Evolutionary conservation across 179 eudicot genomes (phyloP).

Genomic region (Actinidia arguta): DNA sequence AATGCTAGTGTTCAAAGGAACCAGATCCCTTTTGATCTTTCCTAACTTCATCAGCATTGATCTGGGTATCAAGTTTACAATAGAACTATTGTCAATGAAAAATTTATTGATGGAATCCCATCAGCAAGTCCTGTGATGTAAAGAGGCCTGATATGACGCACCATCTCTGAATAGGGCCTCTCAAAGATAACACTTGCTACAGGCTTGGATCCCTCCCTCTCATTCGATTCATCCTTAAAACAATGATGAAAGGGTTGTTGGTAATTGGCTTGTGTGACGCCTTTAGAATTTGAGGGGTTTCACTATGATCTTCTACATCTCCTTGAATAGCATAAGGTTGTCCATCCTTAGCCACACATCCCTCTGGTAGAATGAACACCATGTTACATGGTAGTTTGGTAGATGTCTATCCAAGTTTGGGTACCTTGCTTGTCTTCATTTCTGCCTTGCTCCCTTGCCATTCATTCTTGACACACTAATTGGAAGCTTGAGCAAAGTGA

Average conservation of each 20-base stretch:
- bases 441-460: too few relatives aligned
- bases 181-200: background rate
- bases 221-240: background rate
- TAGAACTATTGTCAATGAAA: background rate
- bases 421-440: too few relatives aligned
- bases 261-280: too few relatives aligned
- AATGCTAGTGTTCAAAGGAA: background rate
- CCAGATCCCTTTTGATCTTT: background rate
- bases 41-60: background rate
- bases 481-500: rapidly evolving
- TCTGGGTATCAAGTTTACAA: background rate
- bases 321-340: too few relatives aligned
- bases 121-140: background rate
- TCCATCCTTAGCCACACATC: too few relatives aligned
- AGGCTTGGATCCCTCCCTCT: background rate
- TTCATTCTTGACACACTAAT: too few relatives aligned
- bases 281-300: too few relatives aligned
- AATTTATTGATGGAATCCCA: background rate
- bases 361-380: background rate
- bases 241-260: too few relatives aligned
- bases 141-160: background rate
- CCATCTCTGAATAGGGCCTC: background rate
- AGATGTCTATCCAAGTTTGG: rapidly evolving
- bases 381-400: background rate
- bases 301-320: too few relatives aligned